These are phyloP conservation scores for Babesia divergens DNA, from an alignment of 169 alveolate genomes.

Conservation along the genomic window DNA sequence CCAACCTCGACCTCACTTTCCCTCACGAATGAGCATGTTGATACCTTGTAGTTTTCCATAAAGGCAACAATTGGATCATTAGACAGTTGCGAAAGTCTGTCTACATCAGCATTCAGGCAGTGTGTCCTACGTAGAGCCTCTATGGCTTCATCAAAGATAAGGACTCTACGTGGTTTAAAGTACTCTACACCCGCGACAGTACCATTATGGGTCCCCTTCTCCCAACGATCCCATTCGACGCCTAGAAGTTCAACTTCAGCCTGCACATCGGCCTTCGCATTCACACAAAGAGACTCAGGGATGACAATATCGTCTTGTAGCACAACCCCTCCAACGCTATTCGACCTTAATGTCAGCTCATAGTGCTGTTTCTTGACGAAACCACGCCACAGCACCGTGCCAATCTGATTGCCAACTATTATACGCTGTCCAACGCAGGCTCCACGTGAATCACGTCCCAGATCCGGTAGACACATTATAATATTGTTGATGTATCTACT, in stretches of 20 bases:
- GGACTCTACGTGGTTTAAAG: not conserved
- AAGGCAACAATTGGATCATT: not conserved
- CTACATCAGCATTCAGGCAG: not conserved
- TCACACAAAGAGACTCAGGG: not conserved
- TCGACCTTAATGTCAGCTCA: not conserved
- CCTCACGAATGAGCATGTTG: slow-evolving; percentile 6
- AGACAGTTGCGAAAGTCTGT: too few relatives aligned
- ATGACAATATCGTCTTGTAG: not conserved
- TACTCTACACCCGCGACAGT: slow-evolving; percentile 2
- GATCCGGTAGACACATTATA: too few relatives aligned
- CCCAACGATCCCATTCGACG: slow-evolving; percentile 41
- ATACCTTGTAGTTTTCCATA: not conserved
- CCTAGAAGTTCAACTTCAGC: slow-evolving; percentile 16
- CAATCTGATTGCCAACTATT: not conserved
- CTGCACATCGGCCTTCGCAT: not conserved
- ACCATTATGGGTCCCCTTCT: slow-evolving; percentile 24
- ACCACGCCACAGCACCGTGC: slow-evolving; percentile 45
- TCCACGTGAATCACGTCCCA: too few relatives aligned
- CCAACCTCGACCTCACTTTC: slow-evolving; percentile 1
- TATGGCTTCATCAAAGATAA: not conserved
- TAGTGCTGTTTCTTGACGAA: not conserved
- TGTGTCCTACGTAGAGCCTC: not conserved
- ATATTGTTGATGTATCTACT: too few relatives aligned
- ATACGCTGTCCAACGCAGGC: slow-evolving; percentile 27
- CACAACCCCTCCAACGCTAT: not conserved